Percentiles rank a stretch among this genome's conserved stretches.
Conservation (phyloP, 768 basidiomycete genomes). For the Phlebiopsis gigantea region DNA sequence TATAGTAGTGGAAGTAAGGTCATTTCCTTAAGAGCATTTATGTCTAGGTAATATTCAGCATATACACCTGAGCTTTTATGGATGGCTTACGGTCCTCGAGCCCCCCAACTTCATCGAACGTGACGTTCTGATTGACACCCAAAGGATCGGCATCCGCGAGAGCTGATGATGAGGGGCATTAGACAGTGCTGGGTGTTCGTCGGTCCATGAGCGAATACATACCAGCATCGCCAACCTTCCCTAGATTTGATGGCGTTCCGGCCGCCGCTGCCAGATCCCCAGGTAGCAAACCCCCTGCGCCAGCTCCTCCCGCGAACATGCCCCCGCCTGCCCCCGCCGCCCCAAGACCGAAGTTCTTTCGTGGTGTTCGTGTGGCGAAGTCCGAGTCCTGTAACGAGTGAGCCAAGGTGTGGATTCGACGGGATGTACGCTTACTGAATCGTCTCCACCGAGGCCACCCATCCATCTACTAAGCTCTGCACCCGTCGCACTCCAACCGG, state of each 20-base stretch:
- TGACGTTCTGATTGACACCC: constrained; percentile 88
- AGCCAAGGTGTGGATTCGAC: not conserved
- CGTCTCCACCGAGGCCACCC: constrained; percentile 66
- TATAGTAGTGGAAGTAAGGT: constrained; percentile 92
- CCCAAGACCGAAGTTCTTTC: constrained; percentile 52
- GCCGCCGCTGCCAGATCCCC: constrained; percentile 60
- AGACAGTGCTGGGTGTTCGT: too few species aligned
- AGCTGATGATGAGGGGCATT: constrained; percentile 37
- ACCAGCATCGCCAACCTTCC: constrained; percentile 70
- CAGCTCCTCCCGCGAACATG: constrained; percentile 45
- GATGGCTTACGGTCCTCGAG: constrained; percentile 77
- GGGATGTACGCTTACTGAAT: constrained; percentile 42
- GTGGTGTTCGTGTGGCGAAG: constrained; percentile 56
- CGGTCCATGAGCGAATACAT: constrained; percentile 8
- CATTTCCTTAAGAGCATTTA: constrained; percentile 98
- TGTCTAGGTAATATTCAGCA: constrained; percentile 46
- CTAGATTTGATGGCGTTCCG: constrained; percentile 81
- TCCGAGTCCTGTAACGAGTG: constrained; percentile 59
- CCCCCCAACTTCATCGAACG: constrained; percentile 95
- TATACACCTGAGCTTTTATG: constrained; percentile 1
- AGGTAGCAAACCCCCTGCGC: constrained; percentile 51
- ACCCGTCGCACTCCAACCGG: constrained; percentile 77
- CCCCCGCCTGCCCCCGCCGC: constrained; percentile 39
- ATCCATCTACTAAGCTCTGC: constrained; percentile 76
- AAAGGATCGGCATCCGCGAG: constrained; percentile 95